A percentile compares a stretch with the other conserved stretches of the same genome.
These are phyloP conservation scores for Marsdenia floribunda DNA, from an alignment of 257 asterid genomes.

Conservation along the genomic window DNA sequence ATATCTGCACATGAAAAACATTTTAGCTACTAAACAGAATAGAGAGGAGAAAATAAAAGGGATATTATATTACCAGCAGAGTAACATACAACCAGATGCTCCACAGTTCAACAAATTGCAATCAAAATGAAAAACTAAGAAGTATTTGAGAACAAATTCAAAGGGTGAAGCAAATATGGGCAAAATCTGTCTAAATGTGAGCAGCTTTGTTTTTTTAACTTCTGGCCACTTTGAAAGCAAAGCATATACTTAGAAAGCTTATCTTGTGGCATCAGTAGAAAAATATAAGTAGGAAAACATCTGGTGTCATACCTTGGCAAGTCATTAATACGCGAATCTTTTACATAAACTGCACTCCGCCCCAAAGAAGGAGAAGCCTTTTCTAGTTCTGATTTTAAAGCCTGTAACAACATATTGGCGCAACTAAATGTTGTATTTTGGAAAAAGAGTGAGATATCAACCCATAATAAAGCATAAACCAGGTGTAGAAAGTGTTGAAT, in stretches of 20 bases:
- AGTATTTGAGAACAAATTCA: slow-evolving; percentile 12
- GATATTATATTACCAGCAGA: not conserved
- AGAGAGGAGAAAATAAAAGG: not conserved
- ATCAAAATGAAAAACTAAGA: slow-evolving; percentile 15
- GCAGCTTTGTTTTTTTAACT: not conserved
- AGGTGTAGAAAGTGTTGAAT: not conserved
- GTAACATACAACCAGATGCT: not conserved
- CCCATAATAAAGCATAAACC: not conserved
- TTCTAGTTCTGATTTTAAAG: slow-evolving; percentile 90
- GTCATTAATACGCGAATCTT: slow-evolving; percentile 85
- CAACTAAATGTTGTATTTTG: slow-evolving; percentile 1
- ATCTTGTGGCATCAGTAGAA: not conserved
- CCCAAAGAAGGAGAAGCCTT: slow-evolving; percentile 96
- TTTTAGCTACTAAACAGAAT: not conserved
- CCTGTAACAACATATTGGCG: slow-evolving; percentile 42
- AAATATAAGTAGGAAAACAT: not conserved
- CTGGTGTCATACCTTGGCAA: slow-evolving; percentile 70
- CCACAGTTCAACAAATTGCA: not conserved
- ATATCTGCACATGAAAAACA: slow-evolving; percentile 48
- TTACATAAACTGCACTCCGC: slow-evolving; percentile 77
- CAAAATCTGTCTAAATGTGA: not conserved
- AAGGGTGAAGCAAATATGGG: slow-evolving; percentile 5
- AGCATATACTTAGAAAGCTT: not conserved
- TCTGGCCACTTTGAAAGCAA: not conserved
- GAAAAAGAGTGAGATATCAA: not conserved